Percentiles rank a stretch among this genome's conserved stretches.
phyloP scores from a whole-genome alignment of 2,329 filamentous ascomycete genomes.

The Neurospora sp. region DNA sequence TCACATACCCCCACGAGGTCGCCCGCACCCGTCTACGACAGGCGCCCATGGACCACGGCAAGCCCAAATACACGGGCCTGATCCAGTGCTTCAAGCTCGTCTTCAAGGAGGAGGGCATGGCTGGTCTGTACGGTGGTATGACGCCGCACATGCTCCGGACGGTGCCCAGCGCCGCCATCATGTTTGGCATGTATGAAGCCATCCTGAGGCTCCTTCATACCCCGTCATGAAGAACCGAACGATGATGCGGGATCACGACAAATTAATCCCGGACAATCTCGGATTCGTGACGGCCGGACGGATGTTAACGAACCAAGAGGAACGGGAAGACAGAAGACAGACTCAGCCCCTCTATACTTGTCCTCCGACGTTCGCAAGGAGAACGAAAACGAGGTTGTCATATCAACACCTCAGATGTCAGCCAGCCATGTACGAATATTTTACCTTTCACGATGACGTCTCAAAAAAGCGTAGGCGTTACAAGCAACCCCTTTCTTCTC shows the following conservation, averaged over 20 bases:
- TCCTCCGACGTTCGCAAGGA: not conserved
- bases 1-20: slow-evolving; percentile 90
- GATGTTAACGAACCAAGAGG: not conserved
- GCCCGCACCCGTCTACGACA: slow-evolving; percentile 78
- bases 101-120: slow-evolving; percentile 79
- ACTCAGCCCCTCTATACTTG: not conserved
- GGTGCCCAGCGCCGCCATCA: slow-evolving; percentile 87
- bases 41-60: slow-evolving; percentile 62
- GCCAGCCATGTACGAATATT: not conserved
- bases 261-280: not conserved
- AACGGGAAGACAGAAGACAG: not conserved
- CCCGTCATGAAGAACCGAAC: slow-evolving; percentile 8
- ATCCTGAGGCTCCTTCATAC: slow-evolving; percentile 39
- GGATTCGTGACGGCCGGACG: not conserved
- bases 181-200: slow-evolving; percentile 80
- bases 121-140: slow-evolving; percentile 79
- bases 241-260: not conserved
- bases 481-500: not conserved
- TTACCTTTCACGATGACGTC: not conserved
- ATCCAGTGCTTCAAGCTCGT: slow-evolving; percentile 82
- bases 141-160: slow-evolving; percentile 86
- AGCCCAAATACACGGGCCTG: slow-evolving; percentile 79
- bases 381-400: not conserved
- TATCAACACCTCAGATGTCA: not conserved
- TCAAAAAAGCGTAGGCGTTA: not conserved